Base-by-base conservation (phyloP, 2,329 filamentous ascomycete species). In the Fusarium multiceps region DNA sequence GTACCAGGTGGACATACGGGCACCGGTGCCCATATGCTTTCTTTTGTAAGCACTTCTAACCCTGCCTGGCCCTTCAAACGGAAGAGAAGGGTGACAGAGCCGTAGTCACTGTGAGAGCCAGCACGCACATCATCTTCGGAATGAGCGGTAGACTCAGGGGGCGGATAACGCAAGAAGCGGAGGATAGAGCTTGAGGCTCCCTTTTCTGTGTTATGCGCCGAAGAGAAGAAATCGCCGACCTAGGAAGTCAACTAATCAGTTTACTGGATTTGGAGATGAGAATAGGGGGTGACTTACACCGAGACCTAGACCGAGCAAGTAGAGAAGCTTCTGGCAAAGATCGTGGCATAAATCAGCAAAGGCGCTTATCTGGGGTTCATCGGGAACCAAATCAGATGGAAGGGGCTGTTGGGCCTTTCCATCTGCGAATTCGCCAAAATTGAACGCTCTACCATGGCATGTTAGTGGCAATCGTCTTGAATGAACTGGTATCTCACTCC, bases 91-190 rank as follows among this genome's bases (percentile, higher is more conserved):
- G 89, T 91, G 61, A 91, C 80, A 63, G 86, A 88, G 59, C 89
- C 89, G 80, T 97, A 97, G 82, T 98, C 94, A 7, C 92, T 95
- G 80, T 98, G 95, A 0, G 95, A 94, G 60, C 95, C 96, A 9
- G 95, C 95, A 28, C 95, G 90, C 65, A 98, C 88, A 75, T 95
- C 92, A 57, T 82, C 75, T 66, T 75, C 55, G 34, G 84, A 73
- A 72, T 89, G 79, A 13, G 78, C 74, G 10, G 83, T 83, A 11
- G 79, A 74, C 48, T 79, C 75, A 8, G 78, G 82, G 3, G 88
- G 85, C 1, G 91, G 92, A 80, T 93, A 94, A 80, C 89, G 88
- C 2, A 98, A 88, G 71, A 93, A 85, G 30, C 92, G 89, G 16
- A 93, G 84, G 74, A 88, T 92, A 68, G 83, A 86, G 66, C 86